Conservation (phyloP, 179 eudicot genomes). For the Drosera spatulata region DNA sequence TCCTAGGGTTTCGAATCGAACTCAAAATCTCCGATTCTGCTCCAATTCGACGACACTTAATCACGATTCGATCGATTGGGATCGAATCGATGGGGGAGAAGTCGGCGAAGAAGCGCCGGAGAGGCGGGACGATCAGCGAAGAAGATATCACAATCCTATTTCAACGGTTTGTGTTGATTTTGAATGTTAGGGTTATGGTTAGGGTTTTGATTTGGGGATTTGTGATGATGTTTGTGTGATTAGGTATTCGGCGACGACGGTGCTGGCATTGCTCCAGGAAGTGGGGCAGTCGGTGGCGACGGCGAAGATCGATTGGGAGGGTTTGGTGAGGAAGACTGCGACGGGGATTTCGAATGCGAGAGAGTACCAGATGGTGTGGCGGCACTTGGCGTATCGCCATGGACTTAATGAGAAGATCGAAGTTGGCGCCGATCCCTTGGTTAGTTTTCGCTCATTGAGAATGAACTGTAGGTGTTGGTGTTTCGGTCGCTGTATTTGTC, state of each 20-base stretch:
- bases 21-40: too few species aligned
- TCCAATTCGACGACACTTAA: too few species aligned
- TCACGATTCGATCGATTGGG: too few species aligned
- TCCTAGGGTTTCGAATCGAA: too few species aligned
- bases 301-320: conserved; percentile 65
- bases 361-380: conserved; percentile 90
- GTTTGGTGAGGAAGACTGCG: conserved; percentile 44
- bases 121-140: conserved; percentile 18
- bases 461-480: background rate
- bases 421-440: conserved; percentile 34
- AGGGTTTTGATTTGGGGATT: conserved; percentile 1
- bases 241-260: conserved; percentile 56
- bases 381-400: conserved; percentile 72
- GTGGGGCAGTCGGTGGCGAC: conserved; percentile 31
- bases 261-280: conserved; percentile 61
- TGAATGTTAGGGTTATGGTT: background rate
- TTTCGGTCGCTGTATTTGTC: background rate
- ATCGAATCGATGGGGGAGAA: too few species aligned
- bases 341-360: conserved; percentile 61
- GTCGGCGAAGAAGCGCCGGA: too few species aligned
- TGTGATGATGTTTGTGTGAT: background rate
- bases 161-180: conserved; percentile 24
- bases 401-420: conserved; percentile 32
- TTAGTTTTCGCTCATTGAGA: conserved; percentile 11
- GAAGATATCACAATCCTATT: conserved; percentile 34